Evolutionary conservation across 1,284 basidiomycete genomes (phyloP).

Genomic region (Salmacisia buchloeana): DNA sequence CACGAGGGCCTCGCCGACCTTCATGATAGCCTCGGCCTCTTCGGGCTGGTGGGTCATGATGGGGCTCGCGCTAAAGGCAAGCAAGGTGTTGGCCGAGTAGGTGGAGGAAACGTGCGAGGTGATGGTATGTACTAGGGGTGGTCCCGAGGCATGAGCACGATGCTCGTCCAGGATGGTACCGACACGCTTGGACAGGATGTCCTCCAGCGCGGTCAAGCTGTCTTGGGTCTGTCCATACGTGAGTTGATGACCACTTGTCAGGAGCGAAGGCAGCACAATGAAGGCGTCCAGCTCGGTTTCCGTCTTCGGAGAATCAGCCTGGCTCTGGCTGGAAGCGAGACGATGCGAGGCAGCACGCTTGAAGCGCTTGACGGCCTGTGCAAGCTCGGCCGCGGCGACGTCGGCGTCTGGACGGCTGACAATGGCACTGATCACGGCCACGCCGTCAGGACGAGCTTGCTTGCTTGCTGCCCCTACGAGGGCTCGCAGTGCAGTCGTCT

Average conservation of each 20-base stretch:
- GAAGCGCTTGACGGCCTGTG: conserved; percentile 48
- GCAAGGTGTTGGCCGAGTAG: conserved; percentile 83
- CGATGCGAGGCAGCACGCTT: conserved; percentile 22
- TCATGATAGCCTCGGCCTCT: conserved; percentile 76
- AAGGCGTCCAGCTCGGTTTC: conserved; percentile 3
- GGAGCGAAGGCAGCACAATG: conserved; percentile 1
- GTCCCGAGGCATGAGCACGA: conserved; percentile 20
- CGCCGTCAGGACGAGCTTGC: conserved; percentile 55
- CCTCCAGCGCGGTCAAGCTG: not conserved
- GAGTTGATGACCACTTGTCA: not conserved
- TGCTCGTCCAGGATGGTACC: conserved; percentile 13
- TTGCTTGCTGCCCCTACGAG: conserved; percentile 31
- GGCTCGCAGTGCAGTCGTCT: conserved; percentile 35
- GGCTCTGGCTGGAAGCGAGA: conserved; percentile 13
- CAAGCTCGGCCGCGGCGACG: conserved; percentile 56
- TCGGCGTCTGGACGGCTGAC: conserved; percentile 65
- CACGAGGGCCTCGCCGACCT: conserved; percentile 66
- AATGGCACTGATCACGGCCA: conserved; percentile 88
- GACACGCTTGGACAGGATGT: not conserved
- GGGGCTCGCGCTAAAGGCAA: conserved; percentile 81
- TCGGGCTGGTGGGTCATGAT: conserved; percentile 68
- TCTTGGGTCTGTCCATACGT: not conserved
- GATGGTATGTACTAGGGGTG: conserved; percentile 59
- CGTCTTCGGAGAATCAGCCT: not conserved
- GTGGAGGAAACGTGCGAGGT: conserved; percentile 85